Evolutionary conservation across 805 yeast genomes (phyloP), one percentile per base, ranked within the genome.

Genomic region (Lachancea quebecensis): DNA sequence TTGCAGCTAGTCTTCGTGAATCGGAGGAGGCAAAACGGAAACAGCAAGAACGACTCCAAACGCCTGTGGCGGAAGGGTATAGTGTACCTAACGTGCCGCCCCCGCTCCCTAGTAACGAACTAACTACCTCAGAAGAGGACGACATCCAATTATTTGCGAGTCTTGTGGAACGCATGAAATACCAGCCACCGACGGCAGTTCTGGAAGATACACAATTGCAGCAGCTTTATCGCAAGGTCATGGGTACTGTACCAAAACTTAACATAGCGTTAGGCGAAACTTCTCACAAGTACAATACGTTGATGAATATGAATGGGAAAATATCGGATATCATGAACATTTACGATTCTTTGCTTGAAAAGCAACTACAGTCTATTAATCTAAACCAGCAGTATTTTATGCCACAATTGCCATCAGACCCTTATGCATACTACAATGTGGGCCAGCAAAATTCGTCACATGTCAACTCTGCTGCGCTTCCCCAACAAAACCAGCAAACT

Each of bases 1-100:
- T 93, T 47, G 95, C 85, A 12, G 96, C 96, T 0, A 87, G 96
- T 63, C 71, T 93, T 50, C 74, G 73, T 43, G 97, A 90, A 47
- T 72, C 84, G 59, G 77, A 83, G 51, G 60, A 58, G 29, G 66
- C 55, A 37, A 60, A 53, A 17, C 55, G 45, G 49, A 54, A 46
- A 57, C 68, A 70, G 10, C 52, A 55, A 14, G 18, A 10, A 11
- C 9, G 33, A 5, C 17, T 33, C 4, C 21, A 30, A 4, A 4
- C 35, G 15, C 16, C n/a, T 5, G 16, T 31, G 10, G 11, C 45
- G n/a, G 44, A 35, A 7, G 18, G 15, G 17, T 46, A 47, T 25
- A 42, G 33, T 29, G 42, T 44, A 2, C 44, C 45, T 30, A 36
- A 49, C 43, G 50, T 45, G 34, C 47, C 44, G 29, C 45, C 39